Percentiles rank a stretch among this genome's conserved stretches.
These are phyloP conservation scores for Saururus chinensis DNA, from an alignment of 164 flowering plant genomes.

Conservation along the genomic window DNA sequence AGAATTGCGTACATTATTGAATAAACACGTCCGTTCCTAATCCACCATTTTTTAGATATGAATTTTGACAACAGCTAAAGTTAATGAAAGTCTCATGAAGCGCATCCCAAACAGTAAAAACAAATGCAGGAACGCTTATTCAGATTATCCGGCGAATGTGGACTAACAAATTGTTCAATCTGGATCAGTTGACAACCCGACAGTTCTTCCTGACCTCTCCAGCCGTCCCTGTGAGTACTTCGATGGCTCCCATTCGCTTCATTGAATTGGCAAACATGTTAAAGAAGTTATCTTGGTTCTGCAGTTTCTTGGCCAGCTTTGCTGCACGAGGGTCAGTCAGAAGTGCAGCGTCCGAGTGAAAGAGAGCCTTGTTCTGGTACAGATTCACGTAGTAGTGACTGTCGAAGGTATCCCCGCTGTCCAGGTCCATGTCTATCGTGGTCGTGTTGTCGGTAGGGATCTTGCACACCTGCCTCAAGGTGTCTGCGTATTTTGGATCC, in stretches of 20 bases:
- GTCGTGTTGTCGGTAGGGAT: slow-evolving; percentile 20
- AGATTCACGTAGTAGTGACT: slow-evolving; percentile 21
- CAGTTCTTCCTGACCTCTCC: slow-evolving; percentile 8
- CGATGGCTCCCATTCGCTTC: slow-evolving; percentile 4
- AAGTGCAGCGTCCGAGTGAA: slow-evolving; percentile 51
- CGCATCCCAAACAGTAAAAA: no score
- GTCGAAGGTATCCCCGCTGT: slow-evolving; percentile 25
- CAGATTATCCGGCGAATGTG: no score
- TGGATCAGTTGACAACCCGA: background rate
- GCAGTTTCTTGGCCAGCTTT: background rate
- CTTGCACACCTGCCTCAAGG: slow-evolving; percentile 26
- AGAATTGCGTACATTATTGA: no score
- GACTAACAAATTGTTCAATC: background rate
- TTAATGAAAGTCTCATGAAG: no score
- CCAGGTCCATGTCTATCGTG: slow-evolving; percentile 36
- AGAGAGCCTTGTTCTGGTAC: slow-evolving; percentile 23
- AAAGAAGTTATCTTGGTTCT: background rate
- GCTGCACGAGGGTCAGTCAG: slow-evolving; percentile 11
- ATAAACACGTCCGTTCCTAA: no score
- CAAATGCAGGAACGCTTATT: no score
- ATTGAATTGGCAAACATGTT: slow-evolving; percentile 3
- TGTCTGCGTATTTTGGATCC: slow-evolving; percentile 23
- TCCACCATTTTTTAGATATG: no score
- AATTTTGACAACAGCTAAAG: no score
- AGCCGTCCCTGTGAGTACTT: slow-evolving; percentile 3